These are phyloP conservation scores for Hypomyces perniciosus DNA, from an alignment of 2,329 filamentous ascomycete genomes.

Conservation along the genomic window DNA sequence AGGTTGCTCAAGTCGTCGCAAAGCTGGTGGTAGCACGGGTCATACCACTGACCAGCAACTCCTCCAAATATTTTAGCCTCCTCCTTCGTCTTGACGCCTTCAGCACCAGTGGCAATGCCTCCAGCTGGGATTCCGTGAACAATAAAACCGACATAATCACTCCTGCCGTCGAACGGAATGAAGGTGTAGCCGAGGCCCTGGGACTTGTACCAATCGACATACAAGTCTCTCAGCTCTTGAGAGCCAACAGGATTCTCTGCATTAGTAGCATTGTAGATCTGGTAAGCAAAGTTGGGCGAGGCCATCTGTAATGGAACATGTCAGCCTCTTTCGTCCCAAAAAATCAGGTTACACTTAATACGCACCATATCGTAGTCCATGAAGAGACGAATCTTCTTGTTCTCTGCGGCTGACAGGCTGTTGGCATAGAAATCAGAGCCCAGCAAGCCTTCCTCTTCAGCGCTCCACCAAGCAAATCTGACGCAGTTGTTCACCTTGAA, in stretches of 20 bases:
- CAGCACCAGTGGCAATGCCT: slow-evolving; percentile 72
- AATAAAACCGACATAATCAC: slow-evolving; percentile 75
- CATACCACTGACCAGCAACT: slow-evolving; percentile 53
- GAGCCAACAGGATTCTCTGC: slow-evolving; percentile 64
- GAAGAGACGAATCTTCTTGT: slow-evolving; percentile 56
- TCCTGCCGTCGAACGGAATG: slow-evolving; percentile 71
- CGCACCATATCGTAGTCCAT: slow-evolving; percentile 62
- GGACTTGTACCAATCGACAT: slow-evolving; percentile 59
- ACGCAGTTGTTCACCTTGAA: slow-evolving; percentile 51
- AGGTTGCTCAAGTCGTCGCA: slow-evolving; percentile 55
- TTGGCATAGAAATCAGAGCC: slow-evolving; percentile 58
- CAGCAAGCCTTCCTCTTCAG: slow-evolving; percentile 60
- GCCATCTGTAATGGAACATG: slow-evolving; percentile 33
- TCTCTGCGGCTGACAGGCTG: slow-evolving; percentile 50
- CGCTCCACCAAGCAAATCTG: slow-evolving; percentile 63
- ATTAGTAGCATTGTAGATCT: slow-evolving; percentile 68
- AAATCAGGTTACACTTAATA: neutral
- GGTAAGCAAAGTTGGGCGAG: slow-evolving; percentile 60
- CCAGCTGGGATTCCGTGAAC: slow-evolving; percentile 65
- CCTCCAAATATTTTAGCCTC: slow-evolving; percentile 67
- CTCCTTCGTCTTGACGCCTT: slow-evolving; percentile 65
- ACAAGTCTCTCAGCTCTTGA: slow-evolving; percentile 61
- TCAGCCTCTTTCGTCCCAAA: neutral
- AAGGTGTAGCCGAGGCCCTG: slow-evolving; percentile 61
- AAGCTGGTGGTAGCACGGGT: slow-evolving; percentile 56